These are phyloP conservation scores for Orbilia blumenaviensis DNA, from an alignment of 2,329 filamentous ascomycete species.

Conservation along the genomic window DNA sequence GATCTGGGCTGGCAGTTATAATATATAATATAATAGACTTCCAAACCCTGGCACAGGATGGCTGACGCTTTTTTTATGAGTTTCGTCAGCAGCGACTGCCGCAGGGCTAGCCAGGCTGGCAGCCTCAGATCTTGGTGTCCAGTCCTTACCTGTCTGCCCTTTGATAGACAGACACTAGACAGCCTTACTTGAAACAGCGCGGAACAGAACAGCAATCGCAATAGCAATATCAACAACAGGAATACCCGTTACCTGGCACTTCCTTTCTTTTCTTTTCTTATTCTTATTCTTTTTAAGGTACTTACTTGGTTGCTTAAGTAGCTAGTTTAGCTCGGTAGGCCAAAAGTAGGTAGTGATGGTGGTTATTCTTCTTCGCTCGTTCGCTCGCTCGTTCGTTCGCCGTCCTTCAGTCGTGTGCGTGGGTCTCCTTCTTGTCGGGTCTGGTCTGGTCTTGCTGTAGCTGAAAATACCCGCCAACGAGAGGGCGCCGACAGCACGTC, in stretches of 20 bases:
- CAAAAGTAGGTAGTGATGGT: background rate
- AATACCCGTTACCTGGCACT: too few relatives aligned
- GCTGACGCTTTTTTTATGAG: conserved; percentile 24
- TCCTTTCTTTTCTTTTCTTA: too few relatives aligned
- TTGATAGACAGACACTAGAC: background rate
- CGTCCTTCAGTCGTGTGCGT: too few relatives aligned
- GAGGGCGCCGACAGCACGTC: conserved; percentile 12
- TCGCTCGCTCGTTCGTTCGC: background rate
- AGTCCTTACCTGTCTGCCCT: background rate
- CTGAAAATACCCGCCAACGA: conserved; percentile 36
- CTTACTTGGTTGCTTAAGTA: too few relatives aligned
- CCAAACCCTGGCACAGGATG: too few relatives aligned
- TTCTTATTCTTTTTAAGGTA: too few relatives aligned
- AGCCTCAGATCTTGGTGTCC: too few relatives aligned
- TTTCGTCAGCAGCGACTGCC: conserved; percentile 11
- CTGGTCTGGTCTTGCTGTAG: too few relatives aligned
- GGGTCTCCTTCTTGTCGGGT: too few relatives aligned
- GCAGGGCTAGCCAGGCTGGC: background rate
- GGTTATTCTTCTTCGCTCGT: background rate
- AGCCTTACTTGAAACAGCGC: conserved; percentile 18
- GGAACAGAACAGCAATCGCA: too few relatives aligned
- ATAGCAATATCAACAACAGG: background rate
- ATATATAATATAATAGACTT: too few relatives aligned
- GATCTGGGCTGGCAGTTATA: conserved; percentile 1
- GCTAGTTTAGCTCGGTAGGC: too few relatives aligned